Percentiles rank a stretch among this genome's conserved stretches.
phyloP scores from a whole-genome alignment of 192 early-diverging fungal species.

The Backusella tarrabulga region DNA sequence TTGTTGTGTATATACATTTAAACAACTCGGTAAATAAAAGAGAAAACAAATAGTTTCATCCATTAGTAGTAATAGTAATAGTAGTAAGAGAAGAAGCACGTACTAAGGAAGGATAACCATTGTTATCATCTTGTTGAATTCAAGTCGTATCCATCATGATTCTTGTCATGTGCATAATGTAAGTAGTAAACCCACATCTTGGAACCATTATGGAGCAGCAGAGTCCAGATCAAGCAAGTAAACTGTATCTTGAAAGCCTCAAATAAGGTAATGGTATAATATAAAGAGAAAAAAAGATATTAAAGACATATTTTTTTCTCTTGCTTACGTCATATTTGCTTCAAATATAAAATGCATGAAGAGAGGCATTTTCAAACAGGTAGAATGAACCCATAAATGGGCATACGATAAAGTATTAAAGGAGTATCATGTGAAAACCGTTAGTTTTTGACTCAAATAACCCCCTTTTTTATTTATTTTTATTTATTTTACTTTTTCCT shows the following conservation, averaged over 20 bases:
- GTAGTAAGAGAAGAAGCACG: not conserved
- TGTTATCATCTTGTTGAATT: not conserved
- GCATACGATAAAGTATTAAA: not conserved
- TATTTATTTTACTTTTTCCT: not conserved
- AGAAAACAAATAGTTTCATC: not conserved
- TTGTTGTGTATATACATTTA: no score
- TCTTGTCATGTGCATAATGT: no score
- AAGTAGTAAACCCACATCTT: not conserved
- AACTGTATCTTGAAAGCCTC: no score
- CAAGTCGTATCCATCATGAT: not conserved
- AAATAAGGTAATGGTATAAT: no score
- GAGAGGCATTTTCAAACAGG: not conserved
- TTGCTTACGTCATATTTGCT: not conserved
- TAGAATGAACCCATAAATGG: not conserved
- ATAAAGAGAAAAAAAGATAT: no score
- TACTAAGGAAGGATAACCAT: no score
- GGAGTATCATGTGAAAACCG: constrained; percentile 8
- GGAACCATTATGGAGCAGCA: not conserved
- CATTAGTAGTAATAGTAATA: no score
- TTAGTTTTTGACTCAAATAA: constrained; percentile 5
- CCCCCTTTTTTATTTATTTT: constrained; percentile 6
- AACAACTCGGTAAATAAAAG: not conserved
- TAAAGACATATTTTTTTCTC: not conserved
- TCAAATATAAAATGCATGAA: not conserved
- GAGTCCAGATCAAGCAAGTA: no score